Evolutionary conservation across 306 rosid genomes (phyloP), one percentile per base, ranked within the genome.

Genomic region (Citrullus colocynthis): DNA sequence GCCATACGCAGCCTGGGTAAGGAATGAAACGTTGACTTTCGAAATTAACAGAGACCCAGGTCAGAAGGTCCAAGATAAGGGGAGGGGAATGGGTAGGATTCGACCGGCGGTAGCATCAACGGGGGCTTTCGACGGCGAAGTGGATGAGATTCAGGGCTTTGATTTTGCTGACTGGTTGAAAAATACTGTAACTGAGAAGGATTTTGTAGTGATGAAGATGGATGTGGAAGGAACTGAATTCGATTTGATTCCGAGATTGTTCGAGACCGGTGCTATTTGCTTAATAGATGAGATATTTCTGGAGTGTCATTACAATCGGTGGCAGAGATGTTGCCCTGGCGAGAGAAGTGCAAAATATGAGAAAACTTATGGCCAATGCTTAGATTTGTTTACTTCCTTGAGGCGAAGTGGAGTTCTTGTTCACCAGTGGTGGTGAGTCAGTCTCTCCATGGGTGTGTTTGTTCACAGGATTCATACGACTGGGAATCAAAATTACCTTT

Each of bases 181-280:
- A 91, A 85, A 78, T 57, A 88, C 90, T 0, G 93, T 91, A 24
- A 73, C 89, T 0, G 93, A 61, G 88, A 88, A 82, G 78, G 99
- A 96, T 84, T 96, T 88, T 76, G 98, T 92, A 80, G 99, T 96
- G 94, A 91, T 96, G 96, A 96, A 96, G 82, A 96, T 96, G 99
- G 99, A 96, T 80, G 98, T 96, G 66, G 99, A 96, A 81, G 98
- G 99, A 81, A 91, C 99, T 0, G 99, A 93, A 73, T 93, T 96
- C 39, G 94, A 96, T 80, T 84, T 96, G 84, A 93, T 93, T 76
- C 98, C 99, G 1, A 88, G 92, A 76, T 80, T 96, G 88, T 85
- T 88, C 72, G 89, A 96, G 82, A 87, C 97, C 0, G 99, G 99
- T 59, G 99, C 99, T 1, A 91, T 96, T 32, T 96, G 98, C 80